phyloP scores from a whole-genome alignment of 164 flowering plant genomes.

The Stephania yunnanensis region DNA sequence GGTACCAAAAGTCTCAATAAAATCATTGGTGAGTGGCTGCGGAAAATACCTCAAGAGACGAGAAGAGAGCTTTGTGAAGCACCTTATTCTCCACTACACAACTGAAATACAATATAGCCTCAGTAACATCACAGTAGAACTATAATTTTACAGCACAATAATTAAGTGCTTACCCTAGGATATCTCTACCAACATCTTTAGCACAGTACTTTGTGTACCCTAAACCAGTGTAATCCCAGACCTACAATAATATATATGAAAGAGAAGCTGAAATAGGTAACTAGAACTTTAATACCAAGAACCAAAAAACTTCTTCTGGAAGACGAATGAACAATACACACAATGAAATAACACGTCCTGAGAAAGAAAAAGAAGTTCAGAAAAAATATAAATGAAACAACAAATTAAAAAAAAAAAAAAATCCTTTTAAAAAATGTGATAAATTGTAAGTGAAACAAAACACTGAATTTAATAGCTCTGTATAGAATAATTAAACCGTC shows the following conservation, averaged over 20 bases:
- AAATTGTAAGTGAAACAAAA: background rate
- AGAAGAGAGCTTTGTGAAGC: slow-evolving; percentile 62
- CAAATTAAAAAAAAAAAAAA: slow-evolving; percentile 2
- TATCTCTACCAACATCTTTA: slow-evolving; percentile 70
- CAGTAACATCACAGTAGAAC: slow-evolving; percentile 9
- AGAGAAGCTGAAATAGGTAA: background rate
- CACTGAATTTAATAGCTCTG: background rate
- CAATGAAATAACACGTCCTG: background rate
- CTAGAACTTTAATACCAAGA: background rate
- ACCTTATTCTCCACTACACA: slow-evolving; percentile 98
- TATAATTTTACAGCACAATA: background rate
- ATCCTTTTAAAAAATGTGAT: background rate
- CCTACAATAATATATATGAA: slow-evolving; percentile 37
- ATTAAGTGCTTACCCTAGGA: slow-evolving; percentile 63
- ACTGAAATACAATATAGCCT: slow-evolving; percentile 31
- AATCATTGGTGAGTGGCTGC: background rate
- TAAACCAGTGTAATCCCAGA: slow-evolving; percentile 97
- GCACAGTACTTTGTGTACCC: slow-evolving; percentile 92
- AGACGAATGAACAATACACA: background rate
- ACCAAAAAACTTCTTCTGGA: background rate
- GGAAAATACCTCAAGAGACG: slow-evolving; percentile 63
- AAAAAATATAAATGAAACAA: background rate
- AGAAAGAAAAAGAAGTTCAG: background rate
- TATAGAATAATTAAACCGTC: background rate
- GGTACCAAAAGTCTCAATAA: background rate